Evolutionary conservation across 176 grass and related monocot species (phyloP).

Genomic region (Aegilops longissima): DNA sequence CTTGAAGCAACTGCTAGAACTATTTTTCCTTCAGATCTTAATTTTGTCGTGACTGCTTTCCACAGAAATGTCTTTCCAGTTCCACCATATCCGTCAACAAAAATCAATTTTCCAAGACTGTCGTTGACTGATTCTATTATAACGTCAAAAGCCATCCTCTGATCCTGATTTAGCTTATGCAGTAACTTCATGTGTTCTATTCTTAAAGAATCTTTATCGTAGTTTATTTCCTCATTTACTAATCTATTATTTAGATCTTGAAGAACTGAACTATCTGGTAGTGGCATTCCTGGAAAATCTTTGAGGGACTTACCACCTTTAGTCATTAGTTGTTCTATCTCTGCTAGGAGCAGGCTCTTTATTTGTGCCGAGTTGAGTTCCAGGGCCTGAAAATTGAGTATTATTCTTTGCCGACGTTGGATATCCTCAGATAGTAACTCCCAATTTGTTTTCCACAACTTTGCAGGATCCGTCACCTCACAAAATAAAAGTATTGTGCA

Average conservation of each 20-base stretch:
- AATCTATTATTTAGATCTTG: not conserved
- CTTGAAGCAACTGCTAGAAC: not conserved
- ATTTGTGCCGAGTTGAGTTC: not conserved
- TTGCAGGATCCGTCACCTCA: not conserved
- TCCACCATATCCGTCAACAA: conserved; percentile 1
- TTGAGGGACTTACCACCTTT: not conserved
- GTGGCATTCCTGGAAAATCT: not conserved
- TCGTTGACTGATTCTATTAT: not conserved
- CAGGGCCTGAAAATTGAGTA: not conserved
- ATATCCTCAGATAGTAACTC: conserved; percentile 29
- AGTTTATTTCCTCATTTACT: conserved; percentile 17
- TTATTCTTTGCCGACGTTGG: not conserved
- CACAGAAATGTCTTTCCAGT: not conserved
- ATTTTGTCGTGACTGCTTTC: not conserved
- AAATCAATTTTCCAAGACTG: not conserved
- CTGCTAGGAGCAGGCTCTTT: not conserved
- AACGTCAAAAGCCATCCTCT: not conserved
- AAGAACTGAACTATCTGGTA: not conserved
- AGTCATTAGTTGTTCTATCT: too few relatives aligned
- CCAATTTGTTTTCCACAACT: not conserved
- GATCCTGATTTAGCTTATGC: not conserved
- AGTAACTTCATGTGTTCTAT: not conserved
- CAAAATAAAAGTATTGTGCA: conserved; percentile 7
- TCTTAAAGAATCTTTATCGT: not conserved
- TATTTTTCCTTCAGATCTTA: not conserved